Conservation (phyloP, 352 stramenopile species). For the Globisporangium barbulae region DNA sequence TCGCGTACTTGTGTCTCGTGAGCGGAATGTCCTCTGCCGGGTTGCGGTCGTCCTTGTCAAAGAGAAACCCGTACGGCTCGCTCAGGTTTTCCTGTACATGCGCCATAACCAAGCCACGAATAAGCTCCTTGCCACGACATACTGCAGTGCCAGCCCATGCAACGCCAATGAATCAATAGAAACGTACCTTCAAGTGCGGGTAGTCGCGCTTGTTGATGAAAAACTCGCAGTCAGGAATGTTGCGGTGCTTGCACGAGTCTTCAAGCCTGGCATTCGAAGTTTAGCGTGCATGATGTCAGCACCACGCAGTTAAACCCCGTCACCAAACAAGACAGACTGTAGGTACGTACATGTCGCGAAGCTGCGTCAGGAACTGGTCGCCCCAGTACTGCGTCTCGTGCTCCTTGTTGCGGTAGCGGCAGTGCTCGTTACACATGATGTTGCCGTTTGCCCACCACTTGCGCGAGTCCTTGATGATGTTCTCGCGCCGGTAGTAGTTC, state of each 20-base stretch:
- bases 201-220: slow-evolving; percentile 99
- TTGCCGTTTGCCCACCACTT: slow-evolving; percentile 99
- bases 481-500: slow-evolving; percentile 72
- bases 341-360: slow-evolving; percentile 91
- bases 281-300: neutral
- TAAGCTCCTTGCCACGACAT: neutral
- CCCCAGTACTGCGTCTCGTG: slow-evolving; percentile 95
- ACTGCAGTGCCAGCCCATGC: neutral
- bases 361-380: slow-evolving; percentile 95
- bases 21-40: slow-evolving; percentile 93
- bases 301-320: neutral
- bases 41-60: slow-evolving; percentile 96
- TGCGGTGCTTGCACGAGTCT: slow-evolving; percentile 91
- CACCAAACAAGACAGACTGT: neutral
- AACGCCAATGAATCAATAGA: neutral
- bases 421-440: slow-evolving; percentile 98
- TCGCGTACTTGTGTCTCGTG: slow-evolving; percentile 84
- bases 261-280: slow-evolving; percentile 62
- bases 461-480: slow-evolving; percentile 74
- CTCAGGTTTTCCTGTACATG: slow-evolving; percentile 85
- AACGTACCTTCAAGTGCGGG: slow-evolving; percentile 94
- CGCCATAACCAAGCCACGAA: neutral
- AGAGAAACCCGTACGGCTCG: slow-evolving; percentile 98
- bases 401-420: slow-evolving; percentile 83
- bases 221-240: slow-evolving; percentile 98